Conservation (phyloP, 2,329 filamentous ascomycete genomes). For the Ceratocystis variospora region DNA sequence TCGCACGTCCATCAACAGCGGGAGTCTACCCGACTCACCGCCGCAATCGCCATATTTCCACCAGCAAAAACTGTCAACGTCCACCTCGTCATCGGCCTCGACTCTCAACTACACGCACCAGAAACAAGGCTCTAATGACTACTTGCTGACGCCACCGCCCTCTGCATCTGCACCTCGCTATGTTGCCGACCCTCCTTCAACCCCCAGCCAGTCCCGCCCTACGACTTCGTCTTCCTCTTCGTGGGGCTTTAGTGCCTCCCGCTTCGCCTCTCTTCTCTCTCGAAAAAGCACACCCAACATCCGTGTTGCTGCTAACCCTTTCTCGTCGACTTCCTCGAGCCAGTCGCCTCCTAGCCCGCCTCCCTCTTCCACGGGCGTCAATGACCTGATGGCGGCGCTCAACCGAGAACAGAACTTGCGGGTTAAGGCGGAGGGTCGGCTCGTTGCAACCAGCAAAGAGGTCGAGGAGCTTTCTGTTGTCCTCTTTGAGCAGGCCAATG, state of each 20-base stretch:
- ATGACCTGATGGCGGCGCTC: slow-evolving; percentile 47
- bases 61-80: slow-evolving; percentile 56
- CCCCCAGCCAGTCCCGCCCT: slow-evolving; percentile 21
- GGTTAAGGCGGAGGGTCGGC: slow-evolving; percentile 52
- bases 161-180: slow-evolving; percentile 15
- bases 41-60: slow-evolving; percentile 25
- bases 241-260: slow-evolving; percentile 31
- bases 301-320: slow-evolving; percentile 20
- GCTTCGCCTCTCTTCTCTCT: slow-evolving; percentile 33
- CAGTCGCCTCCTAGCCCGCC: slow-evolving; percentile 19
- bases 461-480: slow-evolving; percentile 64
- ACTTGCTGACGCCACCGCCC: slow-evolving; percentile 21
- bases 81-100: slow-evolving; percentile 48
- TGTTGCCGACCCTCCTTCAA: slow-evolving; percentile 22
- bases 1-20: not conserved
- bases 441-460: slow-evolving; percentile 54
- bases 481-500: slow-evolving; percentile 71
- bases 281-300: slow-evolving; percentile 36
- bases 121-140: slow-evolving; percentile 23
- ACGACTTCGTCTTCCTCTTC: slow-evolving; percentile 34
- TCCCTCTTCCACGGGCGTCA: slow-evolving; percentile 22
- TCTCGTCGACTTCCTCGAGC: slow-evolving; percentile 29
- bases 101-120: slow-evolving; percentile 20
- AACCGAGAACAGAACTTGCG: slow-evolving; percentile 53
- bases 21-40: slow-evolving; percentile 32